Conservation (phyloP, 2,329 filamentous ascomycete genomes). For the Mollisiaceae sp. region DNA sequence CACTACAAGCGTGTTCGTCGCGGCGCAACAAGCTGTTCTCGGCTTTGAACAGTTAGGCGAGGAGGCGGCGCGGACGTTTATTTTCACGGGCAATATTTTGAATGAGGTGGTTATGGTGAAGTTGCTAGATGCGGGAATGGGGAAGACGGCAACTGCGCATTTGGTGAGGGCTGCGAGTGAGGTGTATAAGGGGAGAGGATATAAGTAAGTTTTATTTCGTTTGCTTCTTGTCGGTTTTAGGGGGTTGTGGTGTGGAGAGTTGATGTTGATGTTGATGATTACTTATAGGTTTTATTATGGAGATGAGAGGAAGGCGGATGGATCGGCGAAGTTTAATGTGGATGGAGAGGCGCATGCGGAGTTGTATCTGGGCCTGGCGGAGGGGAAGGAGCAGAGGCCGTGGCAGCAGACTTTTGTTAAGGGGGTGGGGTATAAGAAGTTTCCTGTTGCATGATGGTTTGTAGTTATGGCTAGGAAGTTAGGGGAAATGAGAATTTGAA, state of each 20-base stretch:
- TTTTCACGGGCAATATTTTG: constrained; percentile 50
- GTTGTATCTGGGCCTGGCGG: constrained; percentile 14
- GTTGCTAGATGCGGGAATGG: constrained; percentile 47
- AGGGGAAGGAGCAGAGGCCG: neutral
- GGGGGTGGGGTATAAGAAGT: constrained; percentile 13
- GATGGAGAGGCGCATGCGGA: constrained; percentile 20
- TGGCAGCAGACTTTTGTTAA: constrained; percentile 19
- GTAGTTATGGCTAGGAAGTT: no score
- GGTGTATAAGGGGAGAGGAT: constrained; percentile 44
- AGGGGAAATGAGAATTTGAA: no score
- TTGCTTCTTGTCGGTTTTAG: neutral
- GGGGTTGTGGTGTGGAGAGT: no score
- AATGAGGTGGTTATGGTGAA: constrained; percentile 42
- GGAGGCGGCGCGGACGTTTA: constrained; percentile 47
- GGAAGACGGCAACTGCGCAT: constrained; percentile 46
- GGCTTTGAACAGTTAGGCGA: constrained; percentile 41
- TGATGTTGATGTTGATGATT: neutral
- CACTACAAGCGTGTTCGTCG: constrained; percentile 46
- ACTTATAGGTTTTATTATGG: constrained; percentile 18
- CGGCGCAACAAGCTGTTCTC: constrained; percentile 46
- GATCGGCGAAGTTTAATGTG: neutral
- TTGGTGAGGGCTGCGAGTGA: constrained; percentile 45
- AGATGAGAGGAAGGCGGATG: constrained; percentile 20
- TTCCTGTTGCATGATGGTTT: neutral
- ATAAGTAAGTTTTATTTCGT: constrained; percentile 37